Evolutionary conservation across 768 basidiomycete genomes (phyloP), one percentile per base, ranked within the genome.

Genomic region (Rhodotorula diobovata): DNA sequence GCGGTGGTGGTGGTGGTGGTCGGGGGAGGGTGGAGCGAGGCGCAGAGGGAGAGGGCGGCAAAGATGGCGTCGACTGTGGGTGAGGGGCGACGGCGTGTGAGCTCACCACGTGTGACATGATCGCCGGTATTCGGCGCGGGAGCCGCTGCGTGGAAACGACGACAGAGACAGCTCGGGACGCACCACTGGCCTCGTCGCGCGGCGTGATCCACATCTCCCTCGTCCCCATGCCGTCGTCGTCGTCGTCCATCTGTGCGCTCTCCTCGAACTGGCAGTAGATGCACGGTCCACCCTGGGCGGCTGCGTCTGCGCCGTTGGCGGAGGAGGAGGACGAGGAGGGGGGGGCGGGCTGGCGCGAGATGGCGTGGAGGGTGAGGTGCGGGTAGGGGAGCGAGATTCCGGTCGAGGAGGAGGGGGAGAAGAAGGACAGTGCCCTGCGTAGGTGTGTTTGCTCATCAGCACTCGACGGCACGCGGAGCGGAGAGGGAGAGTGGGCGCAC

Each of bases 181-280:
- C 77, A 94, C 93, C 81, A 18, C 87, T 84, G 18, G 81, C 78
- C 5, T 84, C 73, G 50, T 85, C 81, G 73, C 84, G 81, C 4
- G 94, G 90, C 23, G 88, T 82, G 76, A 99, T 88, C 75, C 80
- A 85, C 65, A 99, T 83, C 78, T 97, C 95, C 63, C 90, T 46
- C 82, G 83, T 37, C 53, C 70, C 76, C 16, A 79, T 80, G 41
- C 84, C 77, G 8, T 76, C 55, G 35, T 57, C 79, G 32, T 55
- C 43, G 45, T 65, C 63, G n/a, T 80, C 79, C 9, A 61, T 74
- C 4, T 78, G 78, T 1, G 69, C 77, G 45, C 74, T 77, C 30
- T 79, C 91, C 76, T 96, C 94, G 20, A 98, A 85, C 76, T 99
- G 96, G 79, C 93, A 96, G 80, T 97, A 98, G 78, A 98, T 85